Evolutionary conservation across 2,329 filamentous ascomycete genomes (phyloP), one percentile per base, ranked within the genome.

Genomic region (Tolypocladium ophioglossoides): DNA sequence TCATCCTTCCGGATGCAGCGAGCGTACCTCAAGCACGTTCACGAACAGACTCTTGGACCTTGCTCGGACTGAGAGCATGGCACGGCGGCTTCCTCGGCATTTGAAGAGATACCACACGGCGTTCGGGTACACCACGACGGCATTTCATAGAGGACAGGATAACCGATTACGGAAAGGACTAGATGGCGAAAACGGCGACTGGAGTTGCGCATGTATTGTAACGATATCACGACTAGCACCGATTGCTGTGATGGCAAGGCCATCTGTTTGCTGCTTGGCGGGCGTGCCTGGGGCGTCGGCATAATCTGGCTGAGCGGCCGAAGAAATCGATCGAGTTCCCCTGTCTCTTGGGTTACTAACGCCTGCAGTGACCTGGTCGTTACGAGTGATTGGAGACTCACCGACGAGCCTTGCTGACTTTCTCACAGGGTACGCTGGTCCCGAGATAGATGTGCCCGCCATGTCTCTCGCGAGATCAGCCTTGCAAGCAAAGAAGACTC

Each of bases 1-100:
- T 78, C 79, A 7, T 81, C 82, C 2, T 95, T 95, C 64, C 73
- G 79, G 22, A 68, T 76, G 44, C 89, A 95, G 67, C 81, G 91
- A 52, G 72, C 78, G 14, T 85, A 79, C 59, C 72, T 91, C 10
- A 72, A 73, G 52, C 70, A 74, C 38, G 67, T 86, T 2, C 79
- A 80, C 54, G 70, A 73, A 54, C 70, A 68, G 56, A 62, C 59
- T 12, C 66, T 71, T 10, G 68, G 69, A 16, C 64, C 67, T 22
- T 69, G 67, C 51, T 61, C 64, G 12, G 62, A 66, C 48, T 67
- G 57, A 62, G 52, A 37, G n/a, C 10, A 30, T 35, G n/a, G 32
- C 12, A 49, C 41, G 27, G 41, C 41, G 20, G 16, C 27, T 16
- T 47, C 35, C 35, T 37, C 30, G 18, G 44, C 44, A 32, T 20